phyloP scores from a whole-genome alignment of 495 filamentous ascomycete species.

The Sabuloglossum arenarium region DNA sequence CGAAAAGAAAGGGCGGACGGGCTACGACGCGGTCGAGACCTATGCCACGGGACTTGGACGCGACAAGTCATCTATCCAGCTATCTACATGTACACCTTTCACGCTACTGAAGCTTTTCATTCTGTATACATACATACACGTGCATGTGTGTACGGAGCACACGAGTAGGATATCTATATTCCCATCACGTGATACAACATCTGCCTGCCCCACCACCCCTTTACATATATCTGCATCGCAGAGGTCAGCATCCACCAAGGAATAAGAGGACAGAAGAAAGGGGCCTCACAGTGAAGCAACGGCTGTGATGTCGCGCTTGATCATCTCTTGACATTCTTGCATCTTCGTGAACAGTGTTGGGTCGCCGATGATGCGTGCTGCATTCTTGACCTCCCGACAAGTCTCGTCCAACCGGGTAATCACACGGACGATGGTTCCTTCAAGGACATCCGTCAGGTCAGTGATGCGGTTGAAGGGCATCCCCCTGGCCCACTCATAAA shows the following conservation, averaged over 20 bases:
- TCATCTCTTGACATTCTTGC: conserved; percentile 88
- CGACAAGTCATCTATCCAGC: no score
- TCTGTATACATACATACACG: no score
- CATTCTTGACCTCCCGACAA: conserved; percentile 92
- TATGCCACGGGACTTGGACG: no score
- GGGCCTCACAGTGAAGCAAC: conserved; percentile 64
- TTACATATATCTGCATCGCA: not conserved
- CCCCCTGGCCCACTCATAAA: conserved; percentile 94
- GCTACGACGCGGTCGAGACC: no score
- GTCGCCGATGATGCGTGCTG: conserved; percentile 90
- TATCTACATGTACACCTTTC: no score
- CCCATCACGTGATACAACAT: not conserved
- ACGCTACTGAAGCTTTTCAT: no score
- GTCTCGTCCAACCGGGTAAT: conserved; percentile 90
- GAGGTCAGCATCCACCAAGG: not conserved
- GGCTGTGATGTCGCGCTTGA: conserved; percentile 86
- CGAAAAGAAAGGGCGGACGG: no score
- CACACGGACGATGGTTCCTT: conserved; percentile 86
- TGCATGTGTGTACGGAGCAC: no score
- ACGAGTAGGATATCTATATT: no score
- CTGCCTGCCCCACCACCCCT: not conserved
- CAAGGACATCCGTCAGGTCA: conserved; percentile 86
- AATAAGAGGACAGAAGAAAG: not conserved
- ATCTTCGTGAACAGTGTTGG: conserved; percentile 87
- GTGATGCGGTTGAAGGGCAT: conserved; percentile 98